Evolutionary conservation across 768 basidiomycete genomes (phyloP).

Genomic region (Calocybe indica): DNA sequence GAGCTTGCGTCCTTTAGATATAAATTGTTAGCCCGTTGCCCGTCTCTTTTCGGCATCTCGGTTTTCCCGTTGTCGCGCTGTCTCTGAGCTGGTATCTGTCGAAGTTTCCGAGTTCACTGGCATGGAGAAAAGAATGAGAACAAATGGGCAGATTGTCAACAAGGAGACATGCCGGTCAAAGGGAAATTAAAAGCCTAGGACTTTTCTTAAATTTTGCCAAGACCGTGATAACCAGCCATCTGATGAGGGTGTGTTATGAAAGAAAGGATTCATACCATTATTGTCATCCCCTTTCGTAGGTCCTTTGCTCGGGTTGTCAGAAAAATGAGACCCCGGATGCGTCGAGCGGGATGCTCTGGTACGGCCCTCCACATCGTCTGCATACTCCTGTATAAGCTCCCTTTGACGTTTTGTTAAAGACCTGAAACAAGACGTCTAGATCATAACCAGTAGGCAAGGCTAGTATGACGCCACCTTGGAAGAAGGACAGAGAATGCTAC

Average conservation of each 20-base stretch:
- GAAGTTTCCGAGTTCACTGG: constrained; percentile 18
- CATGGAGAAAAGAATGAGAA: constrained; percentile 17
- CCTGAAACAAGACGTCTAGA: constrained; percentile 33
- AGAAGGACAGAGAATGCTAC: constrained; percentile 84
- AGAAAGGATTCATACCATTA: constrained; percentile 76
- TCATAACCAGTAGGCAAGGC: background rate
- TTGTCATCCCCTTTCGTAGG: constrained; percentile 22
- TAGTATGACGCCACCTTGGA: constrained; percentile 57
- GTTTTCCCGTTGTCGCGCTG: constrained; percentile 29
- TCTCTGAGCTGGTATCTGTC: constrained; percentile 17
- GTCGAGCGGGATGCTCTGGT: constrained; percentile 10
- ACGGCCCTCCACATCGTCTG: constrained; percentile 86
- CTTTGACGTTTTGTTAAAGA: constrained; percentile 79
- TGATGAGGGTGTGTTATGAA: constrained; percentile 46
- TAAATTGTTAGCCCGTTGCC: constrained; percentile 36
- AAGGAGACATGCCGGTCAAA: constrained; percentile 41
- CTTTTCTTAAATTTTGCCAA: constrained; percentile 62
- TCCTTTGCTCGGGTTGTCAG: constrained; percentile 12
- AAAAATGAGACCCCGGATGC: background rate
- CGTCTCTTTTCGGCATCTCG: constrained; percentile 39
- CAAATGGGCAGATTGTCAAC: constrained; percentile 14
- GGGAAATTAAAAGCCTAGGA: constrained; percentile 62
- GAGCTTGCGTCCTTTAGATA: constrained; percentile 2
- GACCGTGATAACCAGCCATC: constrained; percentile 67
- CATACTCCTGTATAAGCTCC: constrained; percentile 83